Evolutionary conservation across 208 protist species (phyloP).

Genomic region (Angomonas deanei): DNA sequence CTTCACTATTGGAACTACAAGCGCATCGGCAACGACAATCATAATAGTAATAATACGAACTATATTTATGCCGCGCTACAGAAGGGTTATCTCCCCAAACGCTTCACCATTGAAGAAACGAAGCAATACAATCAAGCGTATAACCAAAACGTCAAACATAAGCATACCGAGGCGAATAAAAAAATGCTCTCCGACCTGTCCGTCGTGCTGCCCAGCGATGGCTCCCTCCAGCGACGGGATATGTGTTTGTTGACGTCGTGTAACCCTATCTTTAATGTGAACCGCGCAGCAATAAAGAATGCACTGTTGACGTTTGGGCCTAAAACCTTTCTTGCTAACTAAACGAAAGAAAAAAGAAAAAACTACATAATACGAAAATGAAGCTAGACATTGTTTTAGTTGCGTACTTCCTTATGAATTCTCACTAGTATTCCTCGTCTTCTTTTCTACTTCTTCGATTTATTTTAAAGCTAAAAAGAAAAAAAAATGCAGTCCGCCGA

Average conservation of each 20-base stretch:
- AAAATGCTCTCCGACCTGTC: constrained; percentile 10
- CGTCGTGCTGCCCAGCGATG: constrained; percentile 28
- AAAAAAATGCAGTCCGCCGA: background rate
- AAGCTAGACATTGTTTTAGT: background rate
- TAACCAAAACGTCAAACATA: background rate
- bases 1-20: constrained; percentile 43
- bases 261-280: constrained; percentile 81
- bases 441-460: background rate
- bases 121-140: background rate
- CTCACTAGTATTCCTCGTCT: too few relatives aligned
- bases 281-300: constrained; percentile 32
- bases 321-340: constrained; percentile 13
- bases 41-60: background rate
- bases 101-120: constrained; percentile 1
- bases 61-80: constrained; percentile 34
- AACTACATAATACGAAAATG: background rate
- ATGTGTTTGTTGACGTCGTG: constrained; percentile 27
- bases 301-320: constrained; percentile 35
- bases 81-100: constrained; percentile 38
- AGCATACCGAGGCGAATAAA: background rate
- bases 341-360: constrained; percentile 1
- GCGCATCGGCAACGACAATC: background rate
- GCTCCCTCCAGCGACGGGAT: background rate
- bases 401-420: background rate
- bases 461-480: background rate